Evolutionary conservation across 345 rosid genomes (phyloP).

Genomic region (Turnera subulata): DNA sequence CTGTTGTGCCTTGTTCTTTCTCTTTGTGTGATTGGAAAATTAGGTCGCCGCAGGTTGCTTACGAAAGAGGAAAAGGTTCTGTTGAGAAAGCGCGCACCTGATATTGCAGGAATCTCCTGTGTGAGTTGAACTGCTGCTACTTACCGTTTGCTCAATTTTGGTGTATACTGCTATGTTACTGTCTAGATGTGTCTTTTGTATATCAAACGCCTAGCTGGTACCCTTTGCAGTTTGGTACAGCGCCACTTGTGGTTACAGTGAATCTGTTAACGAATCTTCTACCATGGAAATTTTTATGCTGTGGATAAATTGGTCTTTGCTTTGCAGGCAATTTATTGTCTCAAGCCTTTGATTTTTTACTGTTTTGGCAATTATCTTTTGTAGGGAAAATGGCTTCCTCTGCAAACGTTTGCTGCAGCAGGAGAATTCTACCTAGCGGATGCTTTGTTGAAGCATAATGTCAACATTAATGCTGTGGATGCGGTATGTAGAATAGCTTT

Average conservation of each 20-base stretch:
- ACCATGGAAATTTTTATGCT: not conserved
- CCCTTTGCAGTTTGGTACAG: not conserved
- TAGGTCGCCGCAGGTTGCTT: constrained; percentile 65
- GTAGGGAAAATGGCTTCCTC: constrained; percentile 64
- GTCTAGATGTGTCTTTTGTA: not conserved
- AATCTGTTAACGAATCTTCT: too few relatives aligned
- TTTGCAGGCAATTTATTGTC: too few relatives aligned
- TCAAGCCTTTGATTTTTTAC: not conserved
- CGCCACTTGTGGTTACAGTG: not conserved
- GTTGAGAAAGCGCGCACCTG: constrained; percentile 63
- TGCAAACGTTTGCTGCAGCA: constrained; percentile 83
- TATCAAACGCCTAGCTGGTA: not conserved
- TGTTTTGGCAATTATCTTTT: not conserved
- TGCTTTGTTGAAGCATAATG: constrained; percentile 69
- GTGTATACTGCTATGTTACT: not conserved
- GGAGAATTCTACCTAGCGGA: constrained; percentile 81
- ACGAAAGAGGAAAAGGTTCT: constrained; percentile 73
- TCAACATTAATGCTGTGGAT: constrained; percentile 75
- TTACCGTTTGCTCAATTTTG: not conserved
- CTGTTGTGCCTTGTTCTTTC: not conserved
- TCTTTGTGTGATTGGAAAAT: constrained; percentile 13
- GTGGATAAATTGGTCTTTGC: not conserved
- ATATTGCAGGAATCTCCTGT: constrained; percentile 66
- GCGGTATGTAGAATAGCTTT: too few relatives aligned
- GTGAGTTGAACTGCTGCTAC: constrained; percentile 39